Percentiles rank a stretch among this genome's conserved stretches.
phyloP scores from a whole-genome alignment of 352 stramenopile species.

The Nothophytophthora sp. region DNA sequence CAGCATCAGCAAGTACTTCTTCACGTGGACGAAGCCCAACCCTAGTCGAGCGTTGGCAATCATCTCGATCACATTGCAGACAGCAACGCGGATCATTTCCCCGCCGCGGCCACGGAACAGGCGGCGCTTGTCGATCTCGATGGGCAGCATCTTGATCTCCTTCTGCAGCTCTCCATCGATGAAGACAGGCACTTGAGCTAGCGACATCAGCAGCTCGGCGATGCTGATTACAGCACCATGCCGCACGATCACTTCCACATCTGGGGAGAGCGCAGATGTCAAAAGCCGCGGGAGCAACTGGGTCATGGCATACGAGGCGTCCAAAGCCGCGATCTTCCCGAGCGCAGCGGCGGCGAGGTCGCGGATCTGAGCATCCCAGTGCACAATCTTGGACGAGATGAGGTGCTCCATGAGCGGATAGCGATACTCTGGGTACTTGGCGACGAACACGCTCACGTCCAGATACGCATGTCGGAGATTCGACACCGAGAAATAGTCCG shows the following conservation, averaged over 20 bases:
- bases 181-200: conserved; percentile 54
- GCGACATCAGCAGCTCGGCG: conserved; percentile 73
- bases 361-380: conserved; percentile 96
- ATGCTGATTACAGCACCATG: conserved; percentile 95
- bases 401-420: conserved; percentile 86
- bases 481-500: conserved; percentile 98
- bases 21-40: conserved; percentile 63
- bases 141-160: conserved; percentile 66
- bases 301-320: conserved; percentile 71
- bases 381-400: conserved; percentile 87
- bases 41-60: conserved; percentile 59
- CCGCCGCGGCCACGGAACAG: conserved; percentile 96
- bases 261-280: conserved; percentile 61
- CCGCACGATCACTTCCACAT: conserved; percentile 91
- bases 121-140: conserved; percentile 93
- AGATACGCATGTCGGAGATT: conserved; percentile 92
- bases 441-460: conserved; percentile 91
- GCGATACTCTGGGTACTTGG: conserved; percentile 89
- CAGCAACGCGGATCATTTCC: conserved; percentile 94
- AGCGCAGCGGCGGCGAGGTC: conserved; percentile 87
- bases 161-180: conserved; percentile 75
- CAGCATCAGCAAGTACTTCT: conserved; percentile 76
- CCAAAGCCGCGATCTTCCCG: conserved; percentile 80
- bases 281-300: conserved; percentile 89
- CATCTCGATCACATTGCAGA: conserved; percentile 95